phyloP scores from a whole-genome alignment of 164 flowering plant species.

The Magnolia officinalis region DNA sequence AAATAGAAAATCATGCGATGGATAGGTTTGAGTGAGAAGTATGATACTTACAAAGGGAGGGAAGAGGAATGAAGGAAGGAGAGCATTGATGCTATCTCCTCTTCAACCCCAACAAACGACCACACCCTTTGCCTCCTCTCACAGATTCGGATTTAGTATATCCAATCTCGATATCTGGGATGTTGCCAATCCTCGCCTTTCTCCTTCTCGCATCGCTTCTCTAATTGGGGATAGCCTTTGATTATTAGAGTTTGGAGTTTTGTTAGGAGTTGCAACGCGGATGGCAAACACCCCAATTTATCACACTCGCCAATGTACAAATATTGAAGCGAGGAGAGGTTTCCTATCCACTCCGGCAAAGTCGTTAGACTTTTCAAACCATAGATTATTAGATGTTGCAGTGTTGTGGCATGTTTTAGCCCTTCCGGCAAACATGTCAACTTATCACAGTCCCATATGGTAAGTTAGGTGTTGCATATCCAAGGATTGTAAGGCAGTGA shows the following conservation, averaged over 20 bases:
- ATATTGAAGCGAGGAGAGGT: not conserved
- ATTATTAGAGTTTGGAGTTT: not conserved
- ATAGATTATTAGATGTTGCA: not conserved
- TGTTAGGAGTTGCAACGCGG: not conserved
- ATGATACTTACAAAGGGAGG: no score
- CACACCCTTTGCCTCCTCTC: no score
- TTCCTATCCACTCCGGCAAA: not conserved
- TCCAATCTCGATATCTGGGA: slow-evolving; percentile 1
- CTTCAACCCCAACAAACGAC: no score
- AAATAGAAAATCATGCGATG: no score
- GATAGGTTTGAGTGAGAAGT: no score
- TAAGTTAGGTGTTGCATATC: not conserved
- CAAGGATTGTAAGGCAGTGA: not conserved
- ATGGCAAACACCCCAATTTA: not conserved
- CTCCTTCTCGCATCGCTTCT: slow-evolving; percentile 4
- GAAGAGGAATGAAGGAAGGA: no score
- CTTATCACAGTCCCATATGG: not conserved
- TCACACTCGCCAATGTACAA: not conserved
- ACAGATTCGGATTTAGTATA: no score
- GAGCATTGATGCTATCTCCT: no score
- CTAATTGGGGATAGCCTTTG: not conserved
- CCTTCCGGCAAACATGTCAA: not conserved
- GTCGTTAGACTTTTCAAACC: not conserved
- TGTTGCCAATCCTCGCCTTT: slow-evolving; percentile 13
- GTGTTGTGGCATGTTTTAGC: not conserved